A percentile compares a stretch with the other conserved stretches of the same genome.
Conservation (phyloP, 768 basidiomycete genomes). For the Amylocystis lapponica region DNA sequence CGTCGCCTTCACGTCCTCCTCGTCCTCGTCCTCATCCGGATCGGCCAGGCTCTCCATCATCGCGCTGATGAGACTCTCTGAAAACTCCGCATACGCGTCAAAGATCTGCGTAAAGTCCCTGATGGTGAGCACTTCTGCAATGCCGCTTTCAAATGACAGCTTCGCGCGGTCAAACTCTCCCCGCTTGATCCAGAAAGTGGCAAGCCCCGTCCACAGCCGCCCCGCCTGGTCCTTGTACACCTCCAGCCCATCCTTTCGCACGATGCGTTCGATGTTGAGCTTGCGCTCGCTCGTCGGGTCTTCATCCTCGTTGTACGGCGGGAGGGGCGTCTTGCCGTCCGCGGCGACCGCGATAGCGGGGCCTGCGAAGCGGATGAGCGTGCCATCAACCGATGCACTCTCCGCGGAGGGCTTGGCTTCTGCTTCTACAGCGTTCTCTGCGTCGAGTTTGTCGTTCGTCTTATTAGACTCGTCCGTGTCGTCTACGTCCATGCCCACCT, state of each 20-base stretch:
- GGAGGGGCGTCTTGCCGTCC: slow-evolving; percentile 41
- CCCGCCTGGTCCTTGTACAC: slow-evolving; percentile 97
- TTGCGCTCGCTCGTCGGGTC: slow-evolving; percentile 66
- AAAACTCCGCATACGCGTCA: slow-evolving; percentile 93
- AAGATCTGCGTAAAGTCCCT: slow-evolving; percentile 98
- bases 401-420: slow-evolving; percentile 18
- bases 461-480: slow-evolving; percentile 60
- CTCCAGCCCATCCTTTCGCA: slow-evolving; percentile 78
- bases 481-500: slow-evolving; percentile 83
- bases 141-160: slow-evolving; percentile 81
- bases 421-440: slow-evolving; percentile 26
- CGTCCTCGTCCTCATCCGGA: slow-evolving; percentile 72
- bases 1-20: slow-evolving; percentile 68
- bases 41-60: slow-evolving; percentile 83
- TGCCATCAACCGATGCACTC: slow-evolving; percentile 47
- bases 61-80: slow-evolving; percentile 82
- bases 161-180: slow-evolving; percentile 92
- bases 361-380: slow-evolving; percentile 67
- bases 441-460: slow-evolving; percentile 39
- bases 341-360: slow-evolving; percentile 49
- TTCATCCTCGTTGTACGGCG: slow-evolving; percentile 73
- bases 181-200: slow-evolving; percentile 98
- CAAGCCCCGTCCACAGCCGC: slow-evolving; percentile 90
- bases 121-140: slow-evolving; percentile 81
- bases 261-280: slow-evolving; percentile 83